These are phyloP conservation scores for Aspergillus bombycis DNA, from an alignment of 2,329 filamentous ascomycete genomes.

Conservation along the genomic window DNA sequence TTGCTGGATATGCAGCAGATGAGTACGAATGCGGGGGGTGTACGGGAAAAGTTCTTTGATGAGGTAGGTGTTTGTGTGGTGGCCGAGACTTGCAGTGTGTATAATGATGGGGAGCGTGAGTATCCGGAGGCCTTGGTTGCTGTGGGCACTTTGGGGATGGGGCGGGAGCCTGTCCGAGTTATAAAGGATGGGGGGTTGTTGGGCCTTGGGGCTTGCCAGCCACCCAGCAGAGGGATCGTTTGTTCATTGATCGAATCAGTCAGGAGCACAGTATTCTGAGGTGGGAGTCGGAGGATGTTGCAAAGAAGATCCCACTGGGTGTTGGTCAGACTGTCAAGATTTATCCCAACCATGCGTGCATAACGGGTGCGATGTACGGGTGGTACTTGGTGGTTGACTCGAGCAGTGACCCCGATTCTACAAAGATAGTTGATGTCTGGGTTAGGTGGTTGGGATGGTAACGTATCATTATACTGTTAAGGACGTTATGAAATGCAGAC, in stretches of 20 bases:
- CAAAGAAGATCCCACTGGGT: slow-evolving; percentile 50
- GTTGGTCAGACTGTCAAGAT: slow-evolving; percentile 70
- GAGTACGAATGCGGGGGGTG: slow-evolving; percentile 64
- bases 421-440: slow-evolving; percentile 76
- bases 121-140: slow-evolving; percentile 69
- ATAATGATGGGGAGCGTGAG: slow-evolving; percentile 59
- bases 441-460: slow-evolving; percentile 43
- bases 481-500: neutral
- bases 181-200: slow-evolving; percentile 72
- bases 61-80: slow-evolving; percentile 70
- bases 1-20: slow-evolving; percentile 79
- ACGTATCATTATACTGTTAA: neutral
- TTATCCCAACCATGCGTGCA: slow-evolving; percentile 82
- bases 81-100: slow-evolving; percentile 72
- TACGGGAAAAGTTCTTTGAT: slow-evolving; percentile 34
- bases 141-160: slow-evolving; percentile 70
- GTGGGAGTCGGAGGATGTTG: slow-evolving; percentile 55
- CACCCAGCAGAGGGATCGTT: slow-evolving; percentile 48
- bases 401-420: slow-evolving; percentile 53
- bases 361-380: slow-evolving; percentile 70
- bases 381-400: slow-evolving; percentile 77
- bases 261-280: slow-evolving; percentile 78
- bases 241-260: slow-evolving; percentile 72
- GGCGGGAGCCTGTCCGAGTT: slow-evolving; percentile 73
- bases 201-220: slow-evolving; percentile 57